Conservation (phyloP, 108 stramenopile species). For the Nitzschia inconspicua region DNA sequence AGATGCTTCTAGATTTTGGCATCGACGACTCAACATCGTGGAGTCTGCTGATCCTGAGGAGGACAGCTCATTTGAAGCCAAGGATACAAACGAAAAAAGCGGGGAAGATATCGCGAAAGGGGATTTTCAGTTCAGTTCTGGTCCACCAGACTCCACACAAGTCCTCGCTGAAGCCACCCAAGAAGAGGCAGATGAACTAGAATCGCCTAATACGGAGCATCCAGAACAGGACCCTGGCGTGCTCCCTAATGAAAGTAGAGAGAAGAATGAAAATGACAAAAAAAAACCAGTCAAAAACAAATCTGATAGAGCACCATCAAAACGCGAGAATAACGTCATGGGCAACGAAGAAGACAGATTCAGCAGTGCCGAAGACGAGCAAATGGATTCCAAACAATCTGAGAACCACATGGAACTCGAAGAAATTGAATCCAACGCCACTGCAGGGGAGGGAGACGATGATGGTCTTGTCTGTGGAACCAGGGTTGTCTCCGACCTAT, state of each 20-base stretch:
- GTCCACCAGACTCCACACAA: conserved; percentile 66
- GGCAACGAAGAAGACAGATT: conserved; percentile 1
- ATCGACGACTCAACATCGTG: conserved; percentile 67
- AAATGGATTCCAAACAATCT: neutral
- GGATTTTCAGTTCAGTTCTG: conserved; percentile 69
- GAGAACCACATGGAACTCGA: conserved; percentile 41
- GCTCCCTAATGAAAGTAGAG: conserved; percentile 20
- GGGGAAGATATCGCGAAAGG: conserved; percentile 41
- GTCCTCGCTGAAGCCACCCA: conserved; percentile 65
- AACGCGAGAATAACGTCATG: conserved; percentile 6
- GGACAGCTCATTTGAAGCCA: conserved; percentile 30
- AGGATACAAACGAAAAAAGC: conserved; percentile 21
- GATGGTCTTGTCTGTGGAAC: conserved; percentile 24
- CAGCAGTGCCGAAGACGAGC: conserved; percentile 11
- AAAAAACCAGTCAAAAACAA: neutral
- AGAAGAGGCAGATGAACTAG: conserved; percentile 39
- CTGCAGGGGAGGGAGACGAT: conserved; percentile 8
- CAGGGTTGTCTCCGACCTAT: conserved; percentile 42
- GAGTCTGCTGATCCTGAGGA: conserved; percentile 18
- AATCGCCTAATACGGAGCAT: conserved; percentile 46
- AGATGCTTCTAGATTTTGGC: conserved; percentile 82
- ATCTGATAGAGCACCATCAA: neutral
- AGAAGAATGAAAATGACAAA: conserved; percentile 10
- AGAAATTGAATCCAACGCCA: conserved; percentile 20
- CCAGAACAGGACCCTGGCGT: conserved; percentile 34